Base-by-base conservation (phyloP, 2,329 filamentous ascomycete genomes). In the Phaeosphaeria sp. region DNA sequence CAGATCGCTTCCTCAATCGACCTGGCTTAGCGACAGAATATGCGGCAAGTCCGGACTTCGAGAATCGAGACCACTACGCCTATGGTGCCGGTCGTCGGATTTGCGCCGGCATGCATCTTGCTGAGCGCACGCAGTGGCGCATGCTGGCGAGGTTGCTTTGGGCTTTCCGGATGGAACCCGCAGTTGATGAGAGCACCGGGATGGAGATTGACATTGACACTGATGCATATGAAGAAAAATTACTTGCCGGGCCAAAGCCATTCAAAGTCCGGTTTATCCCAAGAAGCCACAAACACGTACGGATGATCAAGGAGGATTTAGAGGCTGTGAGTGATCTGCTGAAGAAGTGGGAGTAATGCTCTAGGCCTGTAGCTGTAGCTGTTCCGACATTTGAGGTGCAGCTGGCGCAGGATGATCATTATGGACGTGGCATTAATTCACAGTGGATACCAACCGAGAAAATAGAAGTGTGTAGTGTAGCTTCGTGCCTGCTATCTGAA, bases 61-160 rank as follows among this genome's bases (percentile, higher is more conserved):
- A 71, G 25, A 71, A 72, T 13, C 72, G 79, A 39, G 78, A 81
- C 60, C 82, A 84, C 50, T 84, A 81, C 64, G 72, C 72, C 1
- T 85, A 84, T 60, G 82, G 82, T 0, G 78, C 77, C 9, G 83
- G 83, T 0, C 74, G 83, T 6, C 75, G 83, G 6, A 77, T 81
- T 27, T 85, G 83, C 58, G 77, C 78, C 1, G 83, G 83, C 0
- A 79, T 84, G 61, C 83, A 87, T 51, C 77, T 87, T 0, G 83
- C 82, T 0, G 80, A 83, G 43, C 79, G 83, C 0, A 85, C 80
- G 0, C 74, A 87, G 43, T 80, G 72, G 60, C 64, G 74, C 21
- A 73, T 72, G 7, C 59, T 77, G 27, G 66, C 69, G 18, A 71
- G 72, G 46, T 23, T 78, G 21, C 65, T 88, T 0, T 88, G 85